Conservation (phyloP, 129 eudicot genomes). For the Centaurea solstitialis region DNA sequence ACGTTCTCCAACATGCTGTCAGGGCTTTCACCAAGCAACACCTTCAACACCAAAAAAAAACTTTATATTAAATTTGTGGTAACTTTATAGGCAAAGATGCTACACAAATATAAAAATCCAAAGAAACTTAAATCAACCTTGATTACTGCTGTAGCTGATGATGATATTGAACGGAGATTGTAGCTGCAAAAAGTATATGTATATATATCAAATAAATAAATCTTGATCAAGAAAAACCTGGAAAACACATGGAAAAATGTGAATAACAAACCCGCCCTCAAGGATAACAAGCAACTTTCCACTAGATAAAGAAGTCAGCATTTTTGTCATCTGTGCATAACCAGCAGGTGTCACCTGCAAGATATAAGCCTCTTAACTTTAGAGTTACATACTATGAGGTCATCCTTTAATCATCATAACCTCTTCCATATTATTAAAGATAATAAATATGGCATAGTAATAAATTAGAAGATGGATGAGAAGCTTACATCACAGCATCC, state of each 20-base stretch:
- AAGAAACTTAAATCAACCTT: slow-evolving; percentile 51
- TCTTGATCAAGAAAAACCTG: background rate
- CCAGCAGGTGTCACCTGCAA: slow-evolving; percentile 91
- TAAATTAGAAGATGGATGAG: background rate
- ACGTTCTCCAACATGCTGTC: slow-evolving; percentile 37
- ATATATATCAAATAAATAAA: background rate
- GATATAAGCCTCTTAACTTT: background rate
- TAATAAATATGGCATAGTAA: background rate
- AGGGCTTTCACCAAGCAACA: slow-evolving; percentile 82
- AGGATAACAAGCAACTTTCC: slow-evolving; percentile 95
- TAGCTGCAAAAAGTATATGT: slow-evolving; percentile 55
- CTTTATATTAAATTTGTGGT: background rate
- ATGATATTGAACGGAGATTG: slow-evolving; percentile 95
- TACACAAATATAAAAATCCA: background rate
- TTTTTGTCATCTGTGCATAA: slow-evolving; percentile 92
- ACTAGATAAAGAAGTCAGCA: slow-evolving; percentile 62
- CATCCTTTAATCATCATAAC: background rate
- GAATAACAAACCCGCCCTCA: slow-evolving; percentile 92
- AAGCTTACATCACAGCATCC: slow-evolving; percentile 93
- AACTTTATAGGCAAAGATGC: background rate
- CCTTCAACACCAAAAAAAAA: slow-evolving; percentile 39
- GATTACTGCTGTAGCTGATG: slow-evolving; percentile 93
- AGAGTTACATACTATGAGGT: background rate
- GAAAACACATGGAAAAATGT: background rate
- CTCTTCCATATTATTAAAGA: background rate